Conservation (phyloP, 805 yeast species). For the Yarrowia sp. region DNA sequence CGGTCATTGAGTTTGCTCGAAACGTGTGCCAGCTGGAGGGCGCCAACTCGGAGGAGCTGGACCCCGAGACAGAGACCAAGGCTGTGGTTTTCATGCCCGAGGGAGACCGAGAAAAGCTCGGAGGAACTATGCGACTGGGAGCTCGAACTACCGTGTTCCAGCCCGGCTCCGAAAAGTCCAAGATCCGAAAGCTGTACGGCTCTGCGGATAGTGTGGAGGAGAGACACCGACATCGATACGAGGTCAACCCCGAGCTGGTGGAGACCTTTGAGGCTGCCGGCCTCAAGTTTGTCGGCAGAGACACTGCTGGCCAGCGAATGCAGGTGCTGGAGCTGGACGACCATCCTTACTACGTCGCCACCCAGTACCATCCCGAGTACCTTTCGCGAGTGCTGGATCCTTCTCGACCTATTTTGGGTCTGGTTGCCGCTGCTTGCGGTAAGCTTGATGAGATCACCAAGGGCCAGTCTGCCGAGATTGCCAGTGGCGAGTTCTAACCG, state of each 20-base stretch:
- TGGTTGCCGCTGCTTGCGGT: slow-evolving; percentile 92
- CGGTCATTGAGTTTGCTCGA: slow-evolving; percentile 90
- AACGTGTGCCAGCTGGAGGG: slow-evolving; percentile 63
- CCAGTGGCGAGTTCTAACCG: slow-evolving; percentile 26
- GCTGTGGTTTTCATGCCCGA: slow-evolving; percentile 98
- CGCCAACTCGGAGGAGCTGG: slow-evolving; percentile 82
- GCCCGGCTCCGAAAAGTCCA: slow-evolving; percentile 60
- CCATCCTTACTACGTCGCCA: slow-evolving; percentile 89
- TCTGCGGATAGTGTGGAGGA: slow-evolving; percentile 65
- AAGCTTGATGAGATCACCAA: slow-evolving; percentile 60
- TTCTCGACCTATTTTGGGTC: slow-evolving; percentile 91
- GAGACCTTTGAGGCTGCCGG: slow-evolving; percentile 70
- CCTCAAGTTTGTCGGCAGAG: slow-evolving; percentile 86
- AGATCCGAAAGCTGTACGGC: slow-evolving; percentile 76
- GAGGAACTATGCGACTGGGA: slow-evolving; percentile 99
- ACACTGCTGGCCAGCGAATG: slow-evolving; percentile 87
- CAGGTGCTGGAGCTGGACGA: slow-evolving; percentile 82
- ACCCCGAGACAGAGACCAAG: slow-evolving; percentile 58
- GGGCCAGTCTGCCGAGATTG: slow-evolving; percentile 22
- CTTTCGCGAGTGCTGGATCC: slow-evolving; percentile 95
- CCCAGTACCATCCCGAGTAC: slow-evolving; percentile 98
- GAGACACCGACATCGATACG: slow-evolving; percentile 98
- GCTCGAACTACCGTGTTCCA: slow-evolving; percentile 84
- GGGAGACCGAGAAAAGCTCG: slow-evolving; percentile 89
- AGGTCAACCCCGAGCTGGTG: slow-evolving; percentile 84